Evolutionary conservation across 768 basidiomycete genomes (phyloP).

Genomic region (Pleurotus pulmonarius): DNA sequence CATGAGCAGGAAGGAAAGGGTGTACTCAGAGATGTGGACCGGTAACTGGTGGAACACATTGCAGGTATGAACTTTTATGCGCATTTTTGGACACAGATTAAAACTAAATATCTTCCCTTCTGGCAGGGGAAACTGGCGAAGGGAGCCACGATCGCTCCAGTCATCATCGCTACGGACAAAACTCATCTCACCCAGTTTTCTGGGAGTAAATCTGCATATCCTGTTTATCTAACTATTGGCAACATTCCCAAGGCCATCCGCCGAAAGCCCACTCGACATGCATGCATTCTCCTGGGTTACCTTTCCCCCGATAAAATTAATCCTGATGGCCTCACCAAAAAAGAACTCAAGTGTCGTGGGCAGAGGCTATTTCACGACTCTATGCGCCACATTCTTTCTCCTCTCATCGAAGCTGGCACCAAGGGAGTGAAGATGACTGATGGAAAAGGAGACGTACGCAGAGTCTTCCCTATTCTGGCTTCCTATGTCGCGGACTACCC

Average conservation of each 20-base stretch:
- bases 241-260: slow-evolving; percentile 31
- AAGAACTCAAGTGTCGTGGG: slow-evolving; percentile 13
- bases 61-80: slow-evolving; percentile 22
- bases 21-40: slow-evolving; percentile 34
- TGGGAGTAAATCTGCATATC: too few relatives aligned
- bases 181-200: too few relatives aligned
- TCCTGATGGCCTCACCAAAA: slow-evolving; percentile 8
- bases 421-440: slow-evolving; percentile 15
- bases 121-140: too few relatives aligned
- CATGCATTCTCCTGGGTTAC: slow-evolving; percentile 32
- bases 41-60: slow-evolving; percentile 31
- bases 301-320: slow-evolving; percentile 31
- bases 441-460: too few relatives aligned
- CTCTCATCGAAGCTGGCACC: slow-evolving; percentile 19
- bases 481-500: too few relatives aligned
- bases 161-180: too few relatives aligned
- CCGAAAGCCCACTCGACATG: slow-evolving; percentile 25
- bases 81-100: not conserved
- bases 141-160: too few relatives aligned
- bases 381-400: slow-evolving; percentile 25
- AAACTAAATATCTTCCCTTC: not conserved
- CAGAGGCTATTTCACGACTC: slow-evolving; percentile 32
- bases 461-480: too few relatives aligned
- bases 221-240: slow-evolving; percentile 38
- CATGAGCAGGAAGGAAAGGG: slow-evolving; percentile 9